Conservation (phyloP, 305 asterid species). For the Rubia occidens region DNA sequence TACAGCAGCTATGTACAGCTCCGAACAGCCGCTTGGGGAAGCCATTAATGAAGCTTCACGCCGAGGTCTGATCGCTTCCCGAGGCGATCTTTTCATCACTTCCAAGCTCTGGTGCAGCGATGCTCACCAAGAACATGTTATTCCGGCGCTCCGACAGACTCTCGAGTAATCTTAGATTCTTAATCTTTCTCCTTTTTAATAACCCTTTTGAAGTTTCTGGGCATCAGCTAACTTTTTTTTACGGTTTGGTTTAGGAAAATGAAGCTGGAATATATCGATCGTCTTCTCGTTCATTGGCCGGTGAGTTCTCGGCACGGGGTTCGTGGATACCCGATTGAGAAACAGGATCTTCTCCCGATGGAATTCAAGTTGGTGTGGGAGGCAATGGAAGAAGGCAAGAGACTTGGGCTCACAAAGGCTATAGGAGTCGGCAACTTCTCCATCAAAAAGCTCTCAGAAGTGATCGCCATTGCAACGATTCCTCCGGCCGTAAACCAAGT, state of each 20-base stretch:
- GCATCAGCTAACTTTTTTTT: not conserved
- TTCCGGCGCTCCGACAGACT: conserved; percentile 39
- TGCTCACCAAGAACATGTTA: conserved; percentile 39
- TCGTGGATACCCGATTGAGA: conserved; percentile 43
- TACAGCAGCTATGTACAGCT: conserved; percentile 50
- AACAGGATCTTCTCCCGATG: conserved; percentile 44
- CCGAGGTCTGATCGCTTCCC: conserved; percentile 31
- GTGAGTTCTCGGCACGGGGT: conserved; percentile 49
- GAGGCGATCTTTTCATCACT: conserved; percentile 47
- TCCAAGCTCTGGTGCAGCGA: conserved; percentile 69
- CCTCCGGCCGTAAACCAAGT: conserved; percentile 67
- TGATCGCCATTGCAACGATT: conserved; percentile 33
- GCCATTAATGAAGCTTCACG: conserved; percentile 43
- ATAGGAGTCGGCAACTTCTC: conserved; percentile 71
- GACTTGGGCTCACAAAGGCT: conserved; percentile 41
- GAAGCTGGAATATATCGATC: conserved; percentile 38
- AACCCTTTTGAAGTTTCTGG: too few species aligned
- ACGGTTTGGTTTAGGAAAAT: conserved; percentile 35
- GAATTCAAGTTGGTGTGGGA: conserved; percentile 51
- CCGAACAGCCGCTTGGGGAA: conserved; percentile 51
- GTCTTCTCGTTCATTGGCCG: conserved; percentile 68
- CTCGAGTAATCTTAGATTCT: conserved; percentile 36
- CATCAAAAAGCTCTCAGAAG: conserved; percentile 35
- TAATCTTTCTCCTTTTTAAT: too few species aligned
- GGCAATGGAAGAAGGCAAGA: conserved; percentile 62